A percentile compares a stretch with the other conserved stretches of the same genome.
Conservation (phyloP, 75 land plant genomes). For the Gnetum montanum region DNA sequence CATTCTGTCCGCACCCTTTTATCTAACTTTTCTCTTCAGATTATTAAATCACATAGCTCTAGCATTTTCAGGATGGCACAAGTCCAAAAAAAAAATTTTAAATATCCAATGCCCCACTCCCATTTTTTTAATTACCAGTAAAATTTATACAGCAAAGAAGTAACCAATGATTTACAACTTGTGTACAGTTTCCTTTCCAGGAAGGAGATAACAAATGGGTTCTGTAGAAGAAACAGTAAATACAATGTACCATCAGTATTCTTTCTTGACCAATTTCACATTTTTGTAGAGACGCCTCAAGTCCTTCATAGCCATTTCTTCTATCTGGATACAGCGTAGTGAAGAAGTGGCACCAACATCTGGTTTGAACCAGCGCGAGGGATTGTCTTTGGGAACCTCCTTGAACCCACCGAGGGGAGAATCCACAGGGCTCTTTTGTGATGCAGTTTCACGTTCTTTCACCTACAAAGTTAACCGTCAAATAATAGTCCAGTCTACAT, state of each 20-base stretch:
- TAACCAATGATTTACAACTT: no score
- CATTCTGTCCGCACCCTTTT: no score
- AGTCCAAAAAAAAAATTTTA: no score
- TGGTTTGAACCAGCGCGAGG: constrained; percentile 90
- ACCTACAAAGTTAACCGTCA: constrained; percentile 2
- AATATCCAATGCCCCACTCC: no score
- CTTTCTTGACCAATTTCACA: constrained; percentile 62
- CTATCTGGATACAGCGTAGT: constrained; percentile 92
- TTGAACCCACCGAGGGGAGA: constrained; percentile 30
- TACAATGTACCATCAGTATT: neutral
- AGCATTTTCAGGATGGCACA: no score
- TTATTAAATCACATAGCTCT: no score
- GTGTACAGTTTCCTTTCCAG: no score
- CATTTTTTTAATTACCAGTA: no score
- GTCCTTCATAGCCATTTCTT: constrained; percentile 94
- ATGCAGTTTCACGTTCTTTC: neutral
- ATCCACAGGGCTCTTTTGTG: constrained; percentile 6
- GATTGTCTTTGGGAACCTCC: constrained; percentile 7
- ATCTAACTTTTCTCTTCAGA: no score
- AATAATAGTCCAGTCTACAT: neutral
- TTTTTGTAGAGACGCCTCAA: constrained; percentile 83
- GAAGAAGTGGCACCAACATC: constrained; percentile 72
- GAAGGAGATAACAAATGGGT: no score
- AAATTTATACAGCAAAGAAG: no score
- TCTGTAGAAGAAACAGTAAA: no score